phyloP scores from a whole-genome alignment of 768 basidiomycete species.

The Auriscalpium microsporum region DNA sequence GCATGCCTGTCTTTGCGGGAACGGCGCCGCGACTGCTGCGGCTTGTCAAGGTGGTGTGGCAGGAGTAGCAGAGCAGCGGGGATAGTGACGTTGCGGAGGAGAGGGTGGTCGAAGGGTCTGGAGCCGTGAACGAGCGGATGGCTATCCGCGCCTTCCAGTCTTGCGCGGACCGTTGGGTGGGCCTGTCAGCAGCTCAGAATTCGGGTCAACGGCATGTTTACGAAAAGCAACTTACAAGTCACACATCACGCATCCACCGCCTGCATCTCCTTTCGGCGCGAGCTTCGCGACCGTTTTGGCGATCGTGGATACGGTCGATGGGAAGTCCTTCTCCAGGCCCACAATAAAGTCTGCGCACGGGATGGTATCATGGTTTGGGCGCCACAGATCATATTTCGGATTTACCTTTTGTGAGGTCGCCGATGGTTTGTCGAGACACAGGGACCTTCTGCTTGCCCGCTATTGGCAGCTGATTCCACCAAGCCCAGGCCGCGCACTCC shows the following conservation, averaged over 20 bases:
- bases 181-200: conserved; percentile 30
- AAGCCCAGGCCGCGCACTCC: conserved; percentile 69
- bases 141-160: conserved; percentile 72
- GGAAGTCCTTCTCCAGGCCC: conserved; percentile 74
- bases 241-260: conserved; percentile 51
- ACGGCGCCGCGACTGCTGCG: conserved; percentile 36
- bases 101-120: conserved; percentile 8
- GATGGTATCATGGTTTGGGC: neutral
- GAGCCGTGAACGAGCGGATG: conserved; percentile 44
- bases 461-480: conserved; percentile 56
- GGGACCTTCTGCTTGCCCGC: conserved; percentile 39
- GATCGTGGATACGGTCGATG: conserved; percentile 80
- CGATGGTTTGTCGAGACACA: conserved; percentile 51
- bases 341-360: conserved; percentile 61
- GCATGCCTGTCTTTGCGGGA: conserved; percentile 10
- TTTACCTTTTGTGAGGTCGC: conserved; percentile 59
- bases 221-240: conserved; percentile 36
- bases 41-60: conserved; percentile 53
- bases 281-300: conserved; percentile 74
- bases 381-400: neutral
- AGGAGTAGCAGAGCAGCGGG: conserved; percentile 50
- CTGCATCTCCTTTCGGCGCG: conserved; percentile 49
- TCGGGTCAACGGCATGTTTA: neutral
- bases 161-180: conserved; percentile 53
- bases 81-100: conserved; percentile 23